These are phyloP conservation scores for Dioszegia hungarica DNA, from an alignment of 768 basidiomycete genomes.

Conservation along the genomic window DNA sequence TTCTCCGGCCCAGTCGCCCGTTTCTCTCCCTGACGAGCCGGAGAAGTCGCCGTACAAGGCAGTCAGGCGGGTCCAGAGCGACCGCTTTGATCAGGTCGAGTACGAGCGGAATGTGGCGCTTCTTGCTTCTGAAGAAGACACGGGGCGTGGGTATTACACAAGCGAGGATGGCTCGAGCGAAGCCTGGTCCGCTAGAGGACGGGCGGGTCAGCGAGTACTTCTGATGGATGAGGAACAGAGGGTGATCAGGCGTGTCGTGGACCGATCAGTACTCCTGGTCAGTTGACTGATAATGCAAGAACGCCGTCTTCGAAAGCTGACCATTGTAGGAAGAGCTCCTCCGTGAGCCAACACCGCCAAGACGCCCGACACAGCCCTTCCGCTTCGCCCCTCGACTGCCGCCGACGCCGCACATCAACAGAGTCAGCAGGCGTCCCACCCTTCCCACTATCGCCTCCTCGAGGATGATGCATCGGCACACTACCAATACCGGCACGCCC, in stretches of 20 bases:
- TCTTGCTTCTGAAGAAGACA: background rate
- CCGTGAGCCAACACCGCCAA: background rate
- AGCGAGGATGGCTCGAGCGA: background rate
- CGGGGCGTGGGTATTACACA: constrained; percentile 1
- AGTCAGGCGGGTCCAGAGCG: background rate
- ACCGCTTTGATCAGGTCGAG: constrained; percentile 5
- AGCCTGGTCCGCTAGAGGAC: background rate
- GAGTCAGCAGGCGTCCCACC: background rate
- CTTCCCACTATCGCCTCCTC: constrained; percentile 1
- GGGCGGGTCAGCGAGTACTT: background rate
- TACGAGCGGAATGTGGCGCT: constrained; percentile 2
- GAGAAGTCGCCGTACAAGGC: background rate
- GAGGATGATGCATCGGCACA: background rate
- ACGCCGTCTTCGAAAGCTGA: background rate
- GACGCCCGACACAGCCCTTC: background rate
- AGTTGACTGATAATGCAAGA: background rate
- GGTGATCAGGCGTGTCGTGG: constrained; percentile 4
- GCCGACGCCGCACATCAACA: background rate
- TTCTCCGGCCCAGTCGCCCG: background rate
- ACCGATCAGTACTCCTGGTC: constrained; percentile 1
- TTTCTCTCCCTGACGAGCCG: constrained; percentile 1
- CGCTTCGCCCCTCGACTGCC: background rate
- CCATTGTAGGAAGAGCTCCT: constrained; percentile 2
- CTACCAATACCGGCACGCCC: background rate
- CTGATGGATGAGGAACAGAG: constrained; percentile 2